A percentile compares a stretch with the other conserved stretches of the same genome.
These are phyloP conservation scores for Botryosphaeria dothidea DNA, from an alignment of 2,329 filamentous ascomycete species.

Conservation along the genomic window DNA sequence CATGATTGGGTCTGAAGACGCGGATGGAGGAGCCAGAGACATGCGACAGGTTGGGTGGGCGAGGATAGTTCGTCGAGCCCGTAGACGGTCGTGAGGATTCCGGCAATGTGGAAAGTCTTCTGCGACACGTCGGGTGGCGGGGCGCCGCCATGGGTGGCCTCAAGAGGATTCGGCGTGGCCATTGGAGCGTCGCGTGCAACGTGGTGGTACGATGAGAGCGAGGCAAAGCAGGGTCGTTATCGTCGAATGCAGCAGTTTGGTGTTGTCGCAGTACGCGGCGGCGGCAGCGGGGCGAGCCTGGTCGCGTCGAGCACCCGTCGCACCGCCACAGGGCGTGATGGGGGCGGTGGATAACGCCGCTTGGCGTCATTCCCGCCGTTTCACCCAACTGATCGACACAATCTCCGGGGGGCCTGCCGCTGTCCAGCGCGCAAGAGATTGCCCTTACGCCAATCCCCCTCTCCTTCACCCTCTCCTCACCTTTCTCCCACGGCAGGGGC, in stretches of 20 bases:
- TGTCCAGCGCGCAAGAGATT: slow-evolving; percentile 15
- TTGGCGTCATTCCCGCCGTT: slow-evolving; percentile 15
- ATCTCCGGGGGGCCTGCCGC: slow-evolving; percentile 12
- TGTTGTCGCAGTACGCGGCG: neutral
- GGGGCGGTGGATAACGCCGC: neutral
- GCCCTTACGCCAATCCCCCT: slow-evolving; percentile 15
- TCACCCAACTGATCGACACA: slow-evolving; percentile 8
- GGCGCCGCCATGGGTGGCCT: slow-evolving; percentile 28
- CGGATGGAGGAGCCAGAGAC: slow-evolving; percentile 90
- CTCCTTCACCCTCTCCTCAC: neutral
- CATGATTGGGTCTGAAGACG: slow-evolving; percentile 68
- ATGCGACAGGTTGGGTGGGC: slow-evolving; percentile 62
- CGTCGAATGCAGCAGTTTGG: neutral
- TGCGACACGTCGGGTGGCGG: slow-evolving; percentile 56
- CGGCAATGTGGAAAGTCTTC: slow-evolving; percentile 70
- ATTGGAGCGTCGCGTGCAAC: slow-evolving; percentile 22
- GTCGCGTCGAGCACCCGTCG: neutral
- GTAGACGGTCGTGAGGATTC: slow-evolving; percentile 77
- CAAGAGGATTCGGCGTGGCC: slow-evolving; percentile 37
- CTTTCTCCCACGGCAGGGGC: slow-evolving; percentile 7
- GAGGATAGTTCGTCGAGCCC: slow-evolving; percentile 71
- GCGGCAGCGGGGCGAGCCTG: neutral
- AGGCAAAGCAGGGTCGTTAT: too few species aligned
- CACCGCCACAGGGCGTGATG: neutral
- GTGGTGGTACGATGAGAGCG: neutral